These are phyloP conservation scores for Naganishia cerealis DNA, from an alignment of 1,284 basidiomycete species.

Conservation along the genomic window DNA sequence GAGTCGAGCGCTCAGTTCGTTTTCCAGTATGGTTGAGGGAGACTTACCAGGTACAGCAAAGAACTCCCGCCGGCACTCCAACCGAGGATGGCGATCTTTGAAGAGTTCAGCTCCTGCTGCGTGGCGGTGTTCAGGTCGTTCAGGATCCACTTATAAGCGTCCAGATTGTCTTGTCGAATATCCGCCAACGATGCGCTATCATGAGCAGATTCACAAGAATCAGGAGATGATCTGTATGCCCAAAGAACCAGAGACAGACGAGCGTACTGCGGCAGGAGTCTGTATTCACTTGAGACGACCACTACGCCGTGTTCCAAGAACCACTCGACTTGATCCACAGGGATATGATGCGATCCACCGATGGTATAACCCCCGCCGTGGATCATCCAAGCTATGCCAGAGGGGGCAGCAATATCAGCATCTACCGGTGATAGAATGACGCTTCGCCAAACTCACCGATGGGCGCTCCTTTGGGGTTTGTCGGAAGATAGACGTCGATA, in stretches of 20 bases:
- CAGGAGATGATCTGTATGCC: background rate
- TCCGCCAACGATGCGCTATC: conserved; percentile 26
- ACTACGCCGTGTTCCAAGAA: conserved; percentile 34
- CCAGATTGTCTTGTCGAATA: conserved; percentile 32
- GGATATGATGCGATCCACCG: conserved; percentile 31
- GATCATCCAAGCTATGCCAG: conserved; percentile 30
- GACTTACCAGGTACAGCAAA: conserved; percentile 12
- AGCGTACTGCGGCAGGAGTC: conserved; percentile 37
- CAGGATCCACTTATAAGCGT: conserved; percentile 34
- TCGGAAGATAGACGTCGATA: conserved; percentile 37
- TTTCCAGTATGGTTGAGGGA: conserved; percentile 4
- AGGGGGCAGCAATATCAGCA: background rate
- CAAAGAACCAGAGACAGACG: background rate
- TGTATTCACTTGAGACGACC: conserved; percentile 36
- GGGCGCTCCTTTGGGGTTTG: conserved; percentile 1
- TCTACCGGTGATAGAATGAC: no score
- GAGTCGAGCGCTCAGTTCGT: background rate
- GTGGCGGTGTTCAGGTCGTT: conserved; percentile 11
- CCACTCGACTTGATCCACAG: conserved; percentile 36
- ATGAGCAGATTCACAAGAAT: background rate
- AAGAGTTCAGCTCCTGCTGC: background rate
- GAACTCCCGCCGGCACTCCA: conserved; percentile 34
- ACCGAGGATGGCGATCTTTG: conserved; percentile 23
- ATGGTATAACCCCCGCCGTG: conserved; percentile 38
- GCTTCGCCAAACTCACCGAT: conserved; percentile 19